Conservation (phyloP, 306 rosid genomes). For the Vicia villosa region DNA sequence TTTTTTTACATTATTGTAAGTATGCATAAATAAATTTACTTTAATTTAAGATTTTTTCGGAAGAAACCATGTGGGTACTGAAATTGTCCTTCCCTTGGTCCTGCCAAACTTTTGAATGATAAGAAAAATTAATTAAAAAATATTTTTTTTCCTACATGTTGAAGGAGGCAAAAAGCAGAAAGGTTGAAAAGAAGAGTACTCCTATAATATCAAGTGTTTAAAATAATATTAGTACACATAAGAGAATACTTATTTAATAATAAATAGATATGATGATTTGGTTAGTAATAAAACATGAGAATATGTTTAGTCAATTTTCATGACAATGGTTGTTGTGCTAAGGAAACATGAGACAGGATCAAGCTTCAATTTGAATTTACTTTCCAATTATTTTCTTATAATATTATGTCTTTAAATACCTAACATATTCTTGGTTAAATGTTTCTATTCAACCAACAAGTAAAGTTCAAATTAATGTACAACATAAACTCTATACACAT, state of each 20-base stretch:
- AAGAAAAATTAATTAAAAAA: neutral
- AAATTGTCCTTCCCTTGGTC: neutral
- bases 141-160: neutral
- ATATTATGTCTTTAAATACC: slow-evolving; percentile 49
- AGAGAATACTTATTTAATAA: slow-evolving; percentile 2
- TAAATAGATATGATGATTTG: too few species aligned
- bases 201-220: neutral
- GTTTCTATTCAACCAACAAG: slow-evolving; percentile 48
- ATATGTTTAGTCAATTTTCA: slow-evolving; percentile 47
- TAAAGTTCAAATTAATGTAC: neutral
- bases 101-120: slow-evolving; percentile 12
- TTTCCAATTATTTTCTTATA: slow-evolving; percentile 29
- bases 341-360: slow-evolving; percentile 65
- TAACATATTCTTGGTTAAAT: slow-evolving; percentile 36
- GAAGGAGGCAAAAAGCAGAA: slow-evolving; percentile 23
- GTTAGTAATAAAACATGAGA: slow-evolving; percentile 12
- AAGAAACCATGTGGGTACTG: slow-evolving; percentile 15
- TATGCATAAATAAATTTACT: slow-evolving; percentile 9
- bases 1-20: neutral
- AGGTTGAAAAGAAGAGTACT: neutral
- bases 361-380: slow-evolving; percentile 36
- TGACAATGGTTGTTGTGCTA: slow-evolving; percentile 52
- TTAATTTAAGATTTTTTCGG: neutral
- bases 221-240: neutral
- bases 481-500: neutral